Evolutionary conservation across 2,329 filamentous ascomycete species (phyloP).

Genomic region (Cordyceps javanica): DNA sequence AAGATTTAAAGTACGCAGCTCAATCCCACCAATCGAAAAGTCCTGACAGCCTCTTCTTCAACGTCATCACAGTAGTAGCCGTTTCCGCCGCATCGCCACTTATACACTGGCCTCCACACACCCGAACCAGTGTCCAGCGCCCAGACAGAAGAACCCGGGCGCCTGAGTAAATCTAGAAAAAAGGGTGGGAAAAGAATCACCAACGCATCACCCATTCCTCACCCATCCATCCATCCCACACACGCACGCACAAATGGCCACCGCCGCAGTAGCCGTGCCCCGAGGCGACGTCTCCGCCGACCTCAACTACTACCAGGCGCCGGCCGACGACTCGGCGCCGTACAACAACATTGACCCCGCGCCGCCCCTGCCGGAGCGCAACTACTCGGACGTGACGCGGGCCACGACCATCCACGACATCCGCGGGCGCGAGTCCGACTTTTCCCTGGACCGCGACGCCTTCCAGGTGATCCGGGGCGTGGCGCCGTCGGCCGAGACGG

Average conservation of each 20-base stretch:
- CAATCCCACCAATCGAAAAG: no score
- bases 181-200: no score
- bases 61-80: no score
- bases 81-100: no score
- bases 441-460: conserved; percentile 65
- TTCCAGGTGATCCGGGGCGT: conserved; percentile 61
- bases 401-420: conserved; percentile 63
- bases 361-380: conserved; percentile 55
- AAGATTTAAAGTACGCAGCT: no score
- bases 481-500: conserved; percentile 46
- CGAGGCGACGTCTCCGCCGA: conserved; percentile 55
- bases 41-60: no score
- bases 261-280: conserved; percentile 35
- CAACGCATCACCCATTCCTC: not conserved
- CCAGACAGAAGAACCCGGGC: no score
- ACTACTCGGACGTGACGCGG: conserved; percentile 49
- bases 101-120: no score
- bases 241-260: no score
- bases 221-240: not conserved
- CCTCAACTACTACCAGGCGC: conserved; percentile 61
- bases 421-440: conserved; percentile 61
- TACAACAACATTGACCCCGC: conserved; percentile 66
- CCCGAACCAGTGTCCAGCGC: no score
- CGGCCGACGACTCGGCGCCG: conserved; percentile 52
- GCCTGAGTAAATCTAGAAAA: no score